Conservation (phyloP, 257 asterid genomes). For the Coffea eugenioides region DNA sequence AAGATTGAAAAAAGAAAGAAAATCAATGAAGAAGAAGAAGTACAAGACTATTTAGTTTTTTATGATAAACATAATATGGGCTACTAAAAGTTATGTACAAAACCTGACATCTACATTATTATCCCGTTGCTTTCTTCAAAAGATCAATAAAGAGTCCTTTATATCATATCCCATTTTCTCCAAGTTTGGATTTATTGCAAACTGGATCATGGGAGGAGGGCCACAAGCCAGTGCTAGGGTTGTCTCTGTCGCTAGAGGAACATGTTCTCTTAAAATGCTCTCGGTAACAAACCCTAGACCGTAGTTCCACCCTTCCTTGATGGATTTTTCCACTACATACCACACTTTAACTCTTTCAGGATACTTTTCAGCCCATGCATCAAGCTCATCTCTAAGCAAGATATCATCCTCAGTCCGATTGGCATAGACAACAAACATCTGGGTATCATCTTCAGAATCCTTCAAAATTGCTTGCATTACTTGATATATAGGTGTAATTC, state of each 20-base stretch:
- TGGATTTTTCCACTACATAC: slow-evolving; percentile 71
- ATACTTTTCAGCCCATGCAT: slow-evolving; percentile 68
- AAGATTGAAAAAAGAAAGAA: too few relatives aligned
- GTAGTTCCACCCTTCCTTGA: slow-evolving; percentile 59
- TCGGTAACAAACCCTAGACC: slow-evolving; percentile 66
- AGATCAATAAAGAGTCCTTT: slow-evolving; percentile 65
- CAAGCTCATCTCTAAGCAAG: slow-evolving; percentile 62
- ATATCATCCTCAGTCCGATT: slow-evolving; percentile 89
- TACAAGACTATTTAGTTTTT: not conserved
- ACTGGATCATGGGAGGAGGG: slow-evolving; percentile 93
- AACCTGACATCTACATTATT: slow-evolving; percentile 19
- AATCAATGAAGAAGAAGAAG: too few relatives aligned
- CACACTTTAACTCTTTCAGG: slow-evolving; percentile 72
- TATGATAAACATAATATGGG: not conserved
- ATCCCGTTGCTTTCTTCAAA: slow-evolving; percentile 29
- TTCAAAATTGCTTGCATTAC: slow-evolving; percentile 80
- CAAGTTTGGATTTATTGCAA: slow-evolving; percentile 82
- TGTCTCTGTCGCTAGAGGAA: slow-evolving; percentile 51
- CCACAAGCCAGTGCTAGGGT: slow-evolving; percentile 84
- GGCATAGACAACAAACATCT: slow-evolving; percentile 79
- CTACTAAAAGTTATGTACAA: not conserved
- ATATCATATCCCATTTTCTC: slow-evolving; percentile 88
- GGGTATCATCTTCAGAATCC: slow-evolving; percentile 75
- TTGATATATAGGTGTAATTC: slow-evolving; percentile 85
- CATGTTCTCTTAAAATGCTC: slow-evolving; percentile 57